Percentiles rank a stretch among this genome's conserved stretches.
phyloP scores from a whole-genome alignment of 1,284 basidiomycete species.

The Apiotrichum mycotoxinovorans region DNA sequence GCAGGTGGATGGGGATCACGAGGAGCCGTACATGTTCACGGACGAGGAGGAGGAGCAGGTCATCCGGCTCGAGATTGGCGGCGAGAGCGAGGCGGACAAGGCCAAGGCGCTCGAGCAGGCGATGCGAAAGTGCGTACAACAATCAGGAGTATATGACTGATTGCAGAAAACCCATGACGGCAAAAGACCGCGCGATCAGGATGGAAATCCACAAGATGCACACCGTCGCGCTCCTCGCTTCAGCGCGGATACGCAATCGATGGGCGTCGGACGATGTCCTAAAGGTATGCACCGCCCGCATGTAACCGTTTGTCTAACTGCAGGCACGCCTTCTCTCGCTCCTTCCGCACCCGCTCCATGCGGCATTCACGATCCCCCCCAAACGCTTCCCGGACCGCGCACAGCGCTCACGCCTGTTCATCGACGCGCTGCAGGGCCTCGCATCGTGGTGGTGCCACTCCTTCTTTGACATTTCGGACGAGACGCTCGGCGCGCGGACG shows the following conservation, averaged over 20 bases:
- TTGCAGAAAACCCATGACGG: slow-evolving; percentile 46
- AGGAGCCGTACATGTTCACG: slow-evolving; percentile 8
- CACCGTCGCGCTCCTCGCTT: slow-evolving; percentile 71
- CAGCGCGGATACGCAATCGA: slow-evolving; percentile 70
- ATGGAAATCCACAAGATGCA: slow-evolving; percentile 84
- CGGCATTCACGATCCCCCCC: slow-evolving; percentile 75
- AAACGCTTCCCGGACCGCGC: slow-evolving; percentile 74
- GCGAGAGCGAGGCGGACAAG: slow-evolving; percentile 42
- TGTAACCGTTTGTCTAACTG: slow-evolving; percentile 1
- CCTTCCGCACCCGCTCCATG: slow-evolving; percentile 72
- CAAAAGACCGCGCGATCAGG: slow-evolving; percentile 64
- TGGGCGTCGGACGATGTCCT: slow-evolving; percentile 81
- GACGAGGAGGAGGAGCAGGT: slow-evolving; percentile 30
- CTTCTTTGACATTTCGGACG: slow-evolving; percentile 60
- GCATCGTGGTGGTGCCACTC: slow-evolving; percentile 74
- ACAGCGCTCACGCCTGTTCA: slow-evolving; percentile 78
- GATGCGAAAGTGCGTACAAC: slow-evolving; percentile 36
- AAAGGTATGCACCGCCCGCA: slow-evolving; percentile 56
- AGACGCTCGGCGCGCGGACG: slow-evolving; percentile 57
- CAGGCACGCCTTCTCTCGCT: slow-evolving; percentile 70
- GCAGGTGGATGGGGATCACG: slow-evolving; percentile 18
- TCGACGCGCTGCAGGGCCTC: slow-evolving; percentile 68
- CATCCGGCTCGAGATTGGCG: slow-evolving; percentile 42
- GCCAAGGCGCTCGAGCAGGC: slow-evolving; percentile 38
- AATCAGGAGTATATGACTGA: not conserved